Evolutionary conservation across 2,329 filamentous ascomycete genomes (phyloP).

Genomic region (Zasmidium angulare): DNA sequence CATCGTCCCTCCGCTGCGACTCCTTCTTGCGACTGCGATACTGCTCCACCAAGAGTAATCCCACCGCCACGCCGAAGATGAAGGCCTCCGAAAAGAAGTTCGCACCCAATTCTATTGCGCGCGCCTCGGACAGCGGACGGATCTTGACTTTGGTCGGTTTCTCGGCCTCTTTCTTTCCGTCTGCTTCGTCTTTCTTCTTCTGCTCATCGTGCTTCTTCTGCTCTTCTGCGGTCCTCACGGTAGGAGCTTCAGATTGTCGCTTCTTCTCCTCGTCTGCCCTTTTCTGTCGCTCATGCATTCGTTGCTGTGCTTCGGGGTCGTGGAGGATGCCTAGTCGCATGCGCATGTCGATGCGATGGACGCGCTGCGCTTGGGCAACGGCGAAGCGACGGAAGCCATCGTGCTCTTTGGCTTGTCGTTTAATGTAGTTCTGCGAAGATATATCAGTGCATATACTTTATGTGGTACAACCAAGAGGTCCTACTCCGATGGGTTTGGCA

Average conservation of each 20-base stretch:
- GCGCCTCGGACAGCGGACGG: constrained; percentile 63
- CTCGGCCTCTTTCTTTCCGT: constrained; percentile 45
- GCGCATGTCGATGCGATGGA: constrained; percentile 68
- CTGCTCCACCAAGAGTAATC: constrained; percentile 62
- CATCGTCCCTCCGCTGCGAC: constrained; percentile 58
- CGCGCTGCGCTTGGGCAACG: constrained; percentile 61
- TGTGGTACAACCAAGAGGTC: constrained; percentile 27
- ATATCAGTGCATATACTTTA: neutral
- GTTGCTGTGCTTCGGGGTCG: constrained; percentile 57
- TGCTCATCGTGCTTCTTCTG: constrained; percentile 56
- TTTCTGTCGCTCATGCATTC: constrained; percentile 53
- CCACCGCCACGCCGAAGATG: constrained; percentile 63
- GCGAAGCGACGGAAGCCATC: constrained; percentile 63
- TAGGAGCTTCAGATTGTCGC: constrained; percentile 52
- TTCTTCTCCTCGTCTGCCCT: constrained; percentile 57
- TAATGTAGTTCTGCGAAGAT: constrained; percentile 61
- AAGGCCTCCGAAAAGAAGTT: constrained; percentile 69
- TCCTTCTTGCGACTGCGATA: constrained; percentile 63
- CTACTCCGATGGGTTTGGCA: constrained; percentile 67
- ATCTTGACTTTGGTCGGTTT: constrained; percentile 48
- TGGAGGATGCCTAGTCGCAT: constrained; percentile 65
- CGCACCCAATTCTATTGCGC: constrained; percentile 67
- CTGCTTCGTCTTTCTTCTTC: constrained; percentile 40
- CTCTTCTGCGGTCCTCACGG: constrained; percentile 62
- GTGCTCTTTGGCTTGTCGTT: constrained; percentile 67